These are phyloP conservation scores for Cytospora chrysosperma DNA, from an alignment of 2,329 filamentous ascomycete species.

Conservation along the genomic window DNA sequence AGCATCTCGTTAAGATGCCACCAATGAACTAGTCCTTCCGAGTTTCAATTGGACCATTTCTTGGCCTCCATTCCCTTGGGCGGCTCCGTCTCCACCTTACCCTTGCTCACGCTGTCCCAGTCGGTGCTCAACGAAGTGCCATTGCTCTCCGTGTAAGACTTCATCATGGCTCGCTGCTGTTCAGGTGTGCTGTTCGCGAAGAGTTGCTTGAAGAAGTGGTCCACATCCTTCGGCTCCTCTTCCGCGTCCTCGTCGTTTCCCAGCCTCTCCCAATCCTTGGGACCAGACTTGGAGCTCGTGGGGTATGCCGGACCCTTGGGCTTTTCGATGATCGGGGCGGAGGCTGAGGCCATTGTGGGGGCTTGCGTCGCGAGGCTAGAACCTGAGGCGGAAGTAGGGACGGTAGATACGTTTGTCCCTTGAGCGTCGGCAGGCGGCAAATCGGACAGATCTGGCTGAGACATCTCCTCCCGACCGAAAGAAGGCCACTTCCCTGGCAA, in stretches of 20 bases:
- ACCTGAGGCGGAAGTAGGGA: not conserved
- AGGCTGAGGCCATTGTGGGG: slow-evolving; percentile 11
- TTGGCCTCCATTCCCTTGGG: slow-evolving; percentile 77
- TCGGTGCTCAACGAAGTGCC: slow-evolving; percentile 90
- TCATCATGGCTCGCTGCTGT: slow-evolving; percentile 91
- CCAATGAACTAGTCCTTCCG: fast-evolving
- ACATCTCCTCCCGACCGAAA: slow-evolving; percentile 33
- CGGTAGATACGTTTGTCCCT: not conserved
- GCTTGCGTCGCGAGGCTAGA: slow-evolving; percentile 6
- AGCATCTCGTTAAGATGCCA: not conserved
- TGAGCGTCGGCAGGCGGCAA: not conserved
- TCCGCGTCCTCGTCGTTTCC: slow-evolving; percentile 54
- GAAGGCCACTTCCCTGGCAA: slow-evolving; percentile 33
- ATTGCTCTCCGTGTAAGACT: slow-evolving; percentile 92
- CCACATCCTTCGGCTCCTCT: slow-evolving; percentile 64
- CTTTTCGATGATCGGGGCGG: not conserved
- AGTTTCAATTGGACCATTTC: slow-evolving; percentile 52
- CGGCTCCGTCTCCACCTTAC: slow-evolving; percentile 68
- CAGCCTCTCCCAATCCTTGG: slow-evolving; percentile 91
- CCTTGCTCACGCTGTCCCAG: slow-evolving; percentile 77
- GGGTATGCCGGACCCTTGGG: slow-evolving; percentile 64
- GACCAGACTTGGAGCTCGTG: slow-evolving; percentile 77
- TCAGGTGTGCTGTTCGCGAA: slow-evolving; percentile 77
- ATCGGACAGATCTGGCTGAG: not conserved
- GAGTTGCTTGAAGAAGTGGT: slow-evolving; percentile 86